Evolutionary conservation across 1,139 yeast species (phyloP).

Genomic region (Arxiozyma slooffiae): DNA sequence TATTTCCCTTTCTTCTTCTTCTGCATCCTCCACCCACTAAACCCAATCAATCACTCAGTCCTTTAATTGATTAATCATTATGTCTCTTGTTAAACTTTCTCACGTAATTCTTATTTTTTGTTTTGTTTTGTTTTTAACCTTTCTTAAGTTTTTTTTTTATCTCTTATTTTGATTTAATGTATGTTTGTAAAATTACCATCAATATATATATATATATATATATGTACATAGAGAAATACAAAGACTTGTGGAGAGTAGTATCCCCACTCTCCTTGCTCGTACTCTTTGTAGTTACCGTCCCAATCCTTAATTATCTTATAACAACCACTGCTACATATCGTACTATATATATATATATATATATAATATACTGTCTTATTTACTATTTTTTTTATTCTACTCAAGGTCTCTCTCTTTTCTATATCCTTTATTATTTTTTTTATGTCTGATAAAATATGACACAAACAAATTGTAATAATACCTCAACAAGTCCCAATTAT

Average conservation of each 20-base stretch:
- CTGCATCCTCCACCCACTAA: too few relatives aligned
- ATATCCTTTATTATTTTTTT: too few relatives aligned
- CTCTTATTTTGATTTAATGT: background rate
- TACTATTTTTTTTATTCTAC: background rate
- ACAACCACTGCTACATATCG: background rate
- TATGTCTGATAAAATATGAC: background rate
- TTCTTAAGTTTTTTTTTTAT: too few relatives aligned
- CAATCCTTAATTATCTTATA: background rate
- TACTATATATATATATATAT: too few relatives aligned
- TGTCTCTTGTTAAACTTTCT: background rate
- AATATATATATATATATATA: background rate
- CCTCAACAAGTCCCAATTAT: slow-evolving; percentile 1
- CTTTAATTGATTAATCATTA: background rate
- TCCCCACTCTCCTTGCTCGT: too few relatives aligned
- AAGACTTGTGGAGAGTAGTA: too few relatives aligned
- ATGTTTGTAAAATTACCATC: background rate
- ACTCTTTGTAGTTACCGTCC: background rate
- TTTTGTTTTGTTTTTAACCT: too few relatives aligned
- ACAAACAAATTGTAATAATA: background rate
- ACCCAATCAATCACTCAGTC: background rate
- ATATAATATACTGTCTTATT: background rate
- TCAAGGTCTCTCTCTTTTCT: too few relatives aligned
- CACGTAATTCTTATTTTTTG: background rate
- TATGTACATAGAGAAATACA: background rate
- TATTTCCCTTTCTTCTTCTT: too few relatives aligned